These are phyloP conservation scores for Podaxis sp. DNA, from an alignment of 768 basidiomycete species.

Conservation along the genomic window DNA sequence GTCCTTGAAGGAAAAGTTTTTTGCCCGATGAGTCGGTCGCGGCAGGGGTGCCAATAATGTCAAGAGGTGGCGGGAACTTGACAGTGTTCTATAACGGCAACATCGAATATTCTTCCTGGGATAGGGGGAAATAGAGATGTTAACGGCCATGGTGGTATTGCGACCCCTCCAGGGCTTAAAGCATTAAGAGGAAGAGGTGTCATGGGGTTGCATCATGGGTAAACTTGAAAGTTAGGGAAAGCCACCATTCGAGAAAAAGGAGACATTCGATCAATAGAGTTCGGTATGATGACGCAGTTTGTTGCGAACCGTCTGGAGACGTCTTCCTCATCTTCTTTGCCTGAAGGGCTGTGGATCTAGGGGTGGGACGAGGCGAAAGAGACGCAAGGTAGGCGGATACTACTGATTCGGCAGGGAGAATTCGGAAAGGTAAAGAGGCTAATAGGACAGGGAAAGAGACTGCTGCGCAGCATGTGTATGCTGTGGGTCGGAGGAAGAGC, in stretches of 20 bases:
- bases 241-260: not conserved
- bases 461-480: not conserved
- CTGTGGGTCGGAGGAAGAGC: not conserved
- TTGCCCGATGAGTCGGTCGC: too few relatives aligned
- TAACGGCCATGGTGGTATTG: not conserved
- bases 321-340: not conserved
- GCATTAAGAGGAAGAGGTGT: not conserved
- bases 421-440: not conserved
- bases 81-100: too few relatives aligned
- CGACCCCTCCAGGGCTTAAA: not conserved
- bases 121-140: not conserved
- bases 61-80: too few relatives aligned
- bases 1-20: not conserved
- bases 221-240: conserved; percentile 1
- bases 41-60: too few relatives aligned
- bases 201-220: not conserved
- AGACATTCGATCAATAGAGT: not conserved
- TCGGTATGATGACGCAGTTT: not conserved
- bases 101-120: not conserved
- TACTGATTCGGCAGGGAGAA: not conserved
- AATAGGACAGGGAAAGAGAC: not conserved
- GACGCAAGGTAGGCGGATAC: not conserved
- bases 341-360: not conserved
- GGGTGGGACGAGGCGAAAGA: not conserved
- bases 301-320: not conserved